Evolutionary conservation across 2,329 filamentous ascomycete genomes (phyloP).

Genomic region (Thielaviopsis musarum): DNA sequence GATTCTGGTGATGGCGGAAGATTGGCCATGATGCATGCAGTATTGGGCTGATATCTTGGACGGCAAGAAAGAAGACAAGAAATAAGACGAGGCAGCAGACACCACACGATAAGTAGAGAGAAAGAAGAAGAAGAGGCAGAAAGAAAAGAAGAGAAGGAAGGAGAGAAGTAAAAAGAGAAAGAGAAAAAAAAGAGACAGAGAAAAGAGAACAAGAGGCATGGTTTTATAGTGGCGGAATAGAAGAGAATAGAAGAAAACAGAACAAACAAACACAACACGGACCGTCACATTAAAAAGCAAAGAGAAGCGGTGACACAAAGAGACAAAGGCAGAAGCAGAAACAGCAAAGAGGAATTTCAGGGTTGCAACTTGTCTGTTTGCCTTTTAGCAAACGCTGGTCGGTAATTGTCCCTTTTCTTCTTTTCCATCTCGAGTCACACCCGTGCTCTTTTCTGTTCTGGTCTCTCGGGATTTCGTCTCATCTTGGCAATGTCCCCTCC

Average conservation of each 20-base stretch:
- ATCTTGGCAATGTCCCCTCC: neutral
- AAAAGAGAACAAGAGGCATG: neutral
- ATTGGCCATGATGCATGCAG: neutral
- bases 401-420: neutral
- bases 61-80: too few relatives aligned
- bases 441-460: slow-evolving; percentile 25
- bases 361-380: too few relatives aligned
- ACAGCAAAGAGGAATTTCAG: too few relatives aligned
- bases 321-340: too few relatives aligned
- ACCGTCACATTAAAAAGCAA: neutral
- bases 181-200: neutral
- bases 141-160: neutral
- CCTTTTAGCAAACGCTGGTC: neutral
- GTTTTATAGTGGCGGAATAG: neutral
- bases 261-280: neutral
- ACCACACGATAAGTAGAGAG: neutral
- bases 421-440: slow-evolving; percentile 38
- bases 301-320: too few relatives aligned
- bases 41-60: neutral
- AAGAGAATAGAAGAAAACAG: neutral
- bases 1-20: neutral
- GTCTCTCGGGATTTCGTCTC: neutral
- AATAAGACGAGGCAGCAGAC: neutral
- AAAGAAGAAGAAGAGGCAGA: neutral
- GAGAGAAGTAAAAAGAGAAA: neutral